A percentile compares a stretch with the other conserved stretches of the same genome.
Conservation (phyloP, 495 filamentous ascomycete species). For the Pyrenula aspistea region DNA sequence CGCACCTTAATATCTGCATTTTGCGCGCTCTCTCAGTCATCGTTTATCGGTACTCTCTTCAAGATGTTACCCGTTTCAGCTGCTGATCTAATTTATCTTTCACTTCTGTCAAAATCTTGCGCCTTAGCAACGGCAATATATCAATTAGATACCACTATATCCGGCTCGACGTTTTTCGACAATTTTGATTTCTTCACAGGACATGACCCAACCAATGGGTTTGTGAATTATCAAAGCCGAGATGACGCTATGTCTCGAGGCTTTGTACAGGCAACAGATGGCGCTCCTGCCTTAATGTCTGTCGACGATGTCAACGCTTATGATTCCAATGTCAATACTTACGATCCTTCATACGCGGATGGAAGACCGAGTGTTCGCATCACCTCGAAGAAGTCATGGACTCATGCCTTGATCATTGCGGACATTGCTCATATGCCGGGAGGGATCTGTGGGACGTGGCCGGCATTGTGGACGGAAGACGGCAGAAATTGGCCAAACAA, state of each 20-base stretch:
- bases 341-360: constrained; percentile 22
- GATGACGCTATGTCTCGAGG: constrained; percentile 33
- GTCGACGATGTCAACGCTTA: constrained; percentile 21
- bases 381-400: constrained; percentile 38
- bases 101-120: too few species aligned
- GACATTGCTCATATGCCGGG: constrained; percentile 46
- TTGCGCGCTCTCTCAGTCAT: not conserved
- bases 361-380: constrained; percentile 48
- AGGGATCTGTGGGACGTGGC: constrained; percentile 45
- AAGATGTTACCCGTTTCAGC: constrained; percentile 10
- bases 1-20: not conserved
- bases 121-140: constrained; percentile 15
- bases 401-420: constrained; percentile 43
- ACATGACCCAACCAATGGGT: constrained; percentile 56
- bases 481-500: constrained; percentile 50
- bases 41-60: not conserved
- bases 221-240: constrained; percentile 47
- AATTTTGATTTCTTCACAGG: constrained; percentile 36
- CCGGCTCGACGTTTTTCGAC: constrained; percentile 35
- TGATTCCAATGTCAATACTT: constrained; percentile 10
- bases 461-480: constrained; percentile 43
- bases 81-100: too few species aligned
- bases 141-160: constrained; percentile 29
- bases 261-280: constrained; percentile 33
- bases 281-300: constrained; percentile 6